Conservation (phyloP, 2,329 filamentous ascomycete species). For the Aspergillus pseudoviridinutans region DNA sequence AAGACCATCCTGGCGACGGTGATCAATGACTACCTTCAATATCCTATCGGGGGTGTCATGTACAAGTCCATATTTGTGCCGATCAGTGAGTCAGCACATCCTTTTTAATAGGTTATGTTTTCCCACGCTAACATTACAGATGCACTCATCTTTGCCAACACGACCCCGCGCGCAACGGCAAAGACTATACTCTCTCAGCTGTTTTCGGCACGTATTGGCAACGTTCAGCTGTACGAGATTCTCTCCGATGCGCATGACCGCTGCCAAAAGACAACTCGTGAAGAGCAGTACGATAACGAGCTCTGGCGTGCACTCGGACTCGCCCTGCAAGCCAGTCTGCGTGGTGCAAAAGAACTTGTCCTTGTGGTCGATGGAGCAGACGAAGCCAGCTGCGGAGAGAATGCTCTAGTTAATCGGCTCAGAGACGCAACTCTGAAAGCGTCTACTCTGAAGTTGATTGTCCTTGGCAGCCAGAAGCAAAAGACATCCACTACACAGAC, state of each 20-base stretch:
- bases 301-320: slow-evolving; percentile 33
- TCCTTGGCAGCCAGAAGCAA: slow-evolving; percentile 24
- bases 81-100: slow-evolving; percentile 24
- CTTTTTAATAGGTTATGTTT: background rate
- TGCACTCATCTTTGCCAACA: slow-evolving; percentile 28
- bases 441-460: slow-evolving; percentile 27
- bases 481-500: slow-evolving; percentile 7
- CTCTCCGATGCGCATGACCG: slow-evolving; percentile 29
- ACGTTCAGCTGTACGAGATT: slow-evolving; percentile 35
- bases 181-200: slow-evolving; percentile 37
- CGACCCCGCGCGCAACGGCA: slow-evolving; percentile 28
- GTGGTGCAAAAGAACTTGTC: slow-evolving; percentile 32
- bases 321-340: slow-evolving; percentile 24
- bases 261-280: slow-evolving; percentile 17
- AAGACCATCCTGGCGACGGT: slow-evolving; percentile 39
- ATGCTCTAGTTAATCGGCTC: slow-evolving; percentile 25
- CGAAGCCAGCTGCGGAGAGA: slow-evolving; percentile 30
- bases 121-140: slow-evolving; percentile 14
- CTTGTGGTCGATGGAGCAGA: slow-evolving; percentile 39
- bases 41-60: slow-evolving; percentile 31
- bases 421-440: slow-evolving; percentile 18
- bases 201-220: slow-evolving; percentile 37
- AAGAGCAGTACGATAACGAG: slow-evolving; percentile 31
- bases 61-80: slow-evolving; percentile 36
- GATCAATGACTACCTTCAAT: slow-evolving; percentile 37